Percentiles rank a stretch among this genome's conserved stretches.
phyloP scores from a whole-genome alignment of 306 rosid species.

The Dalbergia cochinchinensis region DNA sequence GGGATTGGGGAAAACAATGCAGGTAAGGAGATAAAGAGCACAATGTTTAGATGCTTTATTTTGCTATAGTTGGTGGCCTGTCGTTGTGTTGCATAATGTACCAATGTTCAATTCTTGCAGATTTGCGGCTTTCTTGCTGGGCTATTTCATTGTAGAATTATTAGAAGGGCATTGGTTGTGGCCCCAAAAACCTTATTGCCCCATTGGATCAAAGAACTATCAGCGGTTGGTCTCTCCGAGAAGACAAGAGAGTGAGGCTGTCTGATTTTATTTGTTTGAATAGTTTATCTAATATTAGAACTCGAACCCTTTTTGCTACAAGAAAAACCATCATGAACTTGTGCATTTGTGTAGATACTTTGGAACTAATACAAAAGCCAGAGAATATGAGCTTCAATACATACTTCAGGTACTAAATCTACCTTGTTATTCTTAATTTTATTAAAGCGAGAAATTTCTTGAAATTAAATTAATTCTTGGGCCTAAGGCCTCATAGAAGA shows the following conservation, averaged over 20 bases:
- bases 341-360: conserved; percentile 64
- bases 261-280: conserved; percentile 40
- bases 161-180: conserved; percentile 79
- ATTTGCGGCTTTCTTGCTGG: conserved; percentile 93
- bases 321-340: conserved; percentile 18
- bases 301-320: conserved; percentile 5
- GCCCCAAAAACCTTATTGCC: conserved; percentile 87
- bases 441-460: conserved; percentile 17
- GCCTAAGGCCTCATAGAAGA: background rate
- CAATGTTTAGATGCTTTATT: conserved; percentile 14
- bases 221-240: conserved; percentile 86
- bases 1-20: conserved; percentile 99
- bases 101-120: conserved; percentile 55
- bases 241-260: conserved; percentile 80
- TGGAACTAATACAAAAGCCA: conserved; percentile 69
- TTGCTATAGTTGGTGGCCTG: background rate
- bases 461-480: background rate
- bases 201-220: conserved; percentile 90
- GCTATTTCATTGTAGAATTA: conserved; percentile 73
- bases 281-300: conserved; percentile 20
- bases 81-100: conserved; percentile 29
- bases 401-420: conserved; percentile 73
- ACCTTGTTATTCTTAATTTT: conserved; percentile 14
- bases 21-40: conserved; percentile 60
- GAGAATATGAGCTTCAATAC: conserved; percentile 85